Evolutionary conservation across 176 grass and related monocot genomes (phyloP).

Genomic region (Panicum miliaceum): DNA sequence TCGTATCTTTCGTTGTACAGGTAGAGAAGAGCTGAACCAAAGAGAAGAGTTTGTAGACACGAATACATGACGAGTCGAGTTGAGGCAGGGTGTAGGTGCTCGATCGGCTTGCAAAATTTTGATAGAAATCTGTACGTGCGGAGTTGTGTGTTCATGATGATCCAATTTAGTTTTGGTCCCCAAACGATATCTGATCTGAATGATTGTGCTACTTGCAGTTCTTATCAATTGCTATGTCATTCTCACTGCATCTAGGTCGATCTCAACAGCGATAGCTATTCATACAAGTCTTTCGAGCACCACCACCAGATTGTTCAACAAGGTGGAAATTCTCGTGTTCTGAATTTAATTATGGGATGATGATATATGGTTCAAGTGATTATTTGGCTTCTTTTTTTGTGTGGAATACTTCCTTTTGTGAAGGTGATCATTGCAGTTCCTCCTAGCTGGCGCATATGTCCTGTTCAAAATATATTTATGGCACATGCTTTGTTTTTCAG

Average conservation of each 20-base stretch:
- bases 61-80: not conserved
- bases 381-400: not conserved
- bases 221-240: not conserved
- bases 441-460: not conserved
- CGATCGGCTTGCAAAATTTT: constrained; percentile 15
- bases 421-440: not conserved
- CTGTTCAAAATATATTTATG: not conserved
- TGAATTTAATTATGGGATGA: not conserved
- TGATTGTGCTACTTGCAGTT: not conserved
- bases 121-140: not conserved
- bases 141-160: constrained; percentile 8
- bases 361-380: not conserved
- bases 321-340: not conserved
- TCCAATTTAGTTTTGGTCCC: constrained; percentile 3
- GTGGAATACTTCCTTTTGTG: not conserved
- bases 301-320: too few relatives aligned
- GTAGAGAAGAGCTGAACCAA: not conserved
- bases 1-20: constrained; percentile 25
- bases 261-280: not conserved
- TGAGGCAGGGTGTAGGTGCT: not conserved
- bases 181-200: not conserved
- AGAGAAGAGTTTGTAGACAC: not conserved
- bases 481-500: not conserved
- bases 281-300: not conserved
- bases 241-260: not conserved